Percentiles rank a stretch among this genome's conserved stretches.
phyloP scores from a whole-genome alignment of 495 filamentous ascomycete genomes.

The Bacidia rubella region DNA sequence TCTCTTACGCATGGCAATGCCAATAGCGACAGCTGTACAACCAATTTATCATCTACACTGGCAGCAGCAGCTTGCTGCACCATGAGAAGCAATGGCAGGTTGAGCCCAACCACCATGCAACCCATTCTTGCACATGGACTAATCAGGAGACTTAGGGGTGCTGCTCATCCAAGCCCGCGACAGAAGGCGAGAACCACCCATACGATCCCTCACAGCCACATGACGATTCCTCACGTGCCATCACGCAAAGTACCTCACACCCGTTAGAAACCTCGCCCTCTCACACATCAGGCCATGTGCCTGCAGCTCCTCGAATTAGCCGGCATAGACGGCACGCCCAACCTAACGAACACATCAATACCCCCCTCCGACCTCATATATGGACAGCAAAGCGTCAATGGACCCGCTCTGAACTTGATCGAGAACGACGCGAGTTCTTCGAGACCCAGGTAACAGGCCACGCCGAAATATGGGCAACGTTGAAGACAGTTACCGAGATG shows the following conservation, averaged over 20 bases:
- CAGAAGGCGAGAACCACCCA: conserved; percentile 12
- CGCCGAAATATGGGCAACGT: conserved; percentile 62
- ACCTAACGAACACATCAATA: conserved; percentile 36
- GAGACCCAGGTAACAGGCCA: conserved; percentile 70
- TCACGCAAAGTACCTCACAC: conserved; percentile 10
- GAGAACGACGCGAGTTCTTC: conserved; percentile 55
- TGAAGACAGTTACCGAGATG: conserved; percentile 50
- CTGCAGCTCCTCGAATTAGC: conserved; percentile 9
- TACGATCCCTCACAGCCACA: conserved; percentile 12
- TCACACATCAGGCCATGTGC: conserved; percentile 8
- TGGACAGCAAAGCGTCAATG: conserved; percentile 42
- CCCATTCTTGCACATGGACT: neutral
- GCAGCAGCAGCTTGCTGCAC: neutral
- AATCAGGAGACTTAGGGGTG: conserved; percentile 11
- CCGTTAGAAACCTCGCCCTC: conserved; percentile 9
- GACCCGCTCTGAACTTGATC: conserved; percentile 36
- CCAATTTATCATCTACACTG: neutral
- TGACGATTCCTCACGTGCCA: conserved; percentile 19
- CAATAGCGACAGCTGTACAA: neutral
- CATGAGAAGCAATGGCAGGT: neutral
- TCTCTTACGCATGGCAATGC: neutral
- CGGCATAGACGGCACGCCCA: conserved; percentile 15
- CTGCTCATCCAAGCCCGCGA: conserved; percentile 14
- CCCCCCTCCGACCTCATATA: conserved; percentile 35
- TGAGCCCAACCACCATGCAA: neutral